Evolutionary conservation across 805 yeast species (phyloP).

Genomic region (Schwanniomyces vanrijiae): DNA sequence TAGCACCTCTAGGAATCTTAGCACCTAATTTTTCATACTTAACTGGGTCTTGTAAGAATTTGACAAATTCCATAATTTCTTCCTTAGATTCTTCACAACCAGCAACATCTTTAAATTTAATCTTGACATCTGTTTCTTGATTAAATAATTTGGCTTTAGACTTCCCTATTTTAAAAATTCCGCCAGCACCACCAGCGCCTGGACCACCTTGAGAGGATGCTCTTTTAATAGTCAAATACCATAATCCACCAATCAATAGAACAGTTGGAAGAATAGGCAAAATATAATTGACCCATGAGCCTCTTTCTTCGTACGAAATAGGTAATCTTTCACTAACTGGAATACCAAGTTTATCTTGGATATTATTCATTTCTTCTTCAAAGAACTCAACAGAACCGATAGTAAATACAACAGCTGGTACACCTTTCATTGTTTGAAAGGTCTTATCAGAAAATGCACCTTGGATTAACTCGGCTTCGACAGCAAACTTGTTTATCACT

Average conservation of each 20-base stretch:
- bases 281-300: constrained; percentile 60
- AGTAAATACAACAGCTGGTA: constrained; percentile 64
- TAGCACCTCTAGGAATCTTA: constrained; percentile 93
- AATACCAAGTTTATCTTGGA: constrained; percentile 69
- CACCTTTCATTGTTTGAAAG: constrained; percentile 34
- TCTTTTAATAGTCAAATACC: constrained; percentile 60
- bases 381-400: constrained; percentile 86
- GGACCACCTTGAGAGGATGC: constrained; percentile 48
- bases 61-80: constrained; percentile 94
- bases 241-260: constrained; percentile 74
- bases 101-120: constrained; percentile 86
- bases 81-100: constrained; percentile 94
- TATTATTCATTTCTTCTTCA: constrained; percentile 75
- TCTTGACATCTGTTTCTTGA: constrained; percentile 79
- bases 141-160: constrained; percentile 79
- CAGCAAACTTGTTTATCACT: constrained; percentile 72
- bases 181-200: constrained; percentile 40
- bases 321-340: constrained; percentile 75
- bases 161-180: constrained; percentile 76
- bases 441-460: constrained; percentile 45
- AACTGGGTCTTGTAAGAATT: constrained; percentile 78
- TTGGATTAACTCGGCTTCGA: constrained; percentile 61
- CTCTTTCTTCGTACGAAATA: constrained; percentile 68
- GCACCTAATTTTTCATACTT: constrained; percentile 90
- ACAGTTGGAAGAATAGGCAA: constrained; percentile 80